phyloP scores from a whole-genome alignment of 768 basidiomycete species.

The Kockovaella imperatae region DNA sequence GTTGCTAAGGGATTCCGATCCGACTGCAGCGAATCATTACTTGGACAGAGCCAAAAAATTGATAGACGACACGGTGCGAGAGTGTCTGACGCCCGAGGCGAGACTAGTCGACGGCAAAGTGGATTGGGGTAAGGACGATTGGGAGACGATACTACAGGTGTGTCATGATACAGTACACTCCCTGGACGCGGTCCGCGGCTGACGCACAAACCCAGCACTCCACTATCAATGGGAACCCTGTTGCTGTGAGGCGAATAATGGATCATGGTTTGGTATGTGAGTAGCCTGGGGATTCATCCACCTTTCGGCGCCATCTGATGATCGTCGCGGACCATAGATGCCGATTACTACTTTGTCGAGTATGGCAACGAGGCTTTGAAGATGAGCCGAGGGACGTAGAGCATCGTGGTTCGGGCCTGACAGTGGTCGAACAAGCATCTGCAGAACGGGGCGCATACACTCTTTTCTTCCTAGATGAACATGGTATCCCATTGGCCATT shows the following conservation, averaged over 20 bases:
- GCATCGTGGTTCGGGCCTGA: too few relatives aligned
- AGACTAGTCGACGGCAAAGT: slow-evolving; percentile 16
- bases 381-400: too few relatives aligned
- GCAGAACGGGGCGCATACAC: too few relatives aligned
- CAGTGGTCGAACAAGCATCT: too few relatives aligned
- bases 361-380: slow-evolving; percentile 34
- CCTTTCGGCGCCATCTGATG: too few relatives aligned
- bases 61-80: slow-evolving; percentile 19
- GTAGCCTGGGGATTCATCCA: slow-evolving; percentile 1
- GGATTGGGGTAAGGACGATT: slow-evolving; percentile 31
- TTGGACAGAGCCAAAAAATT: slow-evolving; percentile 19
- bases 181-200: not conserved
- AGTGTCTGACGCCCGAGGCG: slow-evolving; percentile 21
- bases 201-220: slow-evolving; percentile 28
- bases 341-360: slow-evolving; percentile 37
- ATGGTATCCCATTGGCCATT: too few relatives aligned
- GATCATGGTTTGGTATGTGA: slow-evolving; percentile 38
- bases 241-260: slow-evolving; percentile 14
- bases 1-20: slow-evolving; percentile 14
- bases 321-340: slow-evolving; percentile 15
- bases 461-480: too few relatives aligned
- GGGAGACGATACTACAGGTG: slow-evolving; percentile 33
- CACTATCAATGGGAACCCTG: slow-evolving; percentile 31
- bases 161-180: not conserved
- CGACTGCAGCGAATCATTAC: slow-evolving; percentile 21